Evolutionary conservation across 768 basidiomycete genomes (phyloP).

Genomic region (Cystofilobasidium capitatum): DNA sequence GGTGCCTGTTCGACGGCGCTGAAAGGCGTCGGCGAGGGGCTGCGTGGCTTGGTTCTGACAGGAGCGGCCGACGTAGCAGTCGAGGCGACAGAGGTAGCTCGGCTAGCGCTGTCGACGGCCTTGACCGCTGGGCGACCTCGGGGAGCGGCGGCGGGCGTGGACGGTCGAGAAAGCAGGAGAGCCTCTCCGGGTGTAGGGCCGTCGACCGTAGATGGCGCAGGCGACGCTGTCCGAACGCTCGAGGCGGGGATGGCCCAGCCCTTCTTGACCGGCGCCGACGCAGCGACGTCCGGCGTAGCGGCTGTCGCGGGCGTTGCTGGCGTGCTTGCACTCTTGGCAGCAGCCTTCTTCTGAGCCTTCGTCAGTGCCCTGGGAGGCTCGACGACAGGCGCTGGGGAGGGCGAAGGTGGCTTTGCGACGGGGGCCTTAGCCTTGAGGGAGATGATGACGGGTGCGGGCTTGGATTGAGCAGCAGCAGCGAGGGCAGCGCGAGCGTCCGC

Average conservation of each 20-base stretch:
- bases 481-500: not conserved
- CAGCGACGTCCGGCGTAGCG: not conserved
- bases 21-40: slow-evolving; percentile 35
- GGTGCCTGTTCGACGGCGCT: slow-evolving; percentile 25
- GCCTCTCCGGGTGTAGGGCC: slow-evolving; percentile 6
- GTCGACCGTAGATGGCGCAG: not conserved
- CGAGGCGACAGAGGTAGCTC: slow-evolving; percentile 1
- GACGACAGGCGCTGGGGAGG: not conserved
- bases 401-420: not conserved
- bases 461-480: not conserved
- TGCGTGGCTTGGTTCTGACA: slow-evolving; percentile 44
- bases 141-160: slow-evolving; percentile 3
- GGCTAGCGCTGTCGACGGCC: not conserved
- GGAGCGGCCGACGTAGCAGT: slow-evolving; percentile 42
- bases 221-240: not conserved
- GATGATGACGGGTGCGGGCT: not conserved
- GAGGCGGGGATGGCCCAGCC: not conserved
- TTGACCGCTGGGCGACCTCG: not conserved
- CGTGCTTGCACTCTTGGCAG: not conserved
- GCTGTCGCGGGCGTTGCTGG: not conserved
- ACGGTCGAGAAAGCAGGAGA: not conserved
- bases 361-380: not conserved
- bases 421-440: not conserved
- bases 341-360: not conserved
- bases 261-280: not conserved